A percentile compares a stretch with the other conserved stretches of the same genome.
phyloP scores from a whole-genome alignment of 2,329 filamentous ascomycete species.

The Fusarium napiforme region DNA sequence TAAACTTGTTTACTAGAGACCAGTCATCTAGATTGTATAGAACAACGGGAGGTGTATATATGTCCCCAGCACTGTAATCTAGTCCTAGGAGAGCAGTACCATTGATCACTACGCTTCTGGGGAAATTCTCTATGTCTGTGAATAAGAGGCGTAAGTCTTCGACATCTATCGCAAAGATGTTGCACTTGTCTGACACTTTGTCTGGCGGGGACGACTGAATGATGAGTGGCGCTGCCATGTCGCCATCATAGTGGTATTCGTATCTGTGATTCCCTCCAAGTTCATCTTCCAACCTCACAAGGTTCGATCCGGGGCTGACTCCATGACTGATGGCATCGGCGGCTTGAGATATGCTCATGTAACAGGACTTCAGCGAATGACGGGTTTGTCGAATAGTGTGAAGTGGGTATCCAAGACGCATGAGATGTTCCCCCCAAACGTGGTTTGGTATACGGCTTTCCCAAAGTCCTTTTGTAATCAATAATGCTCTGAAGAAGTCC shows the following conservation, averaged over 20 bases:
- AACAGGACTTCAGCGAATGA: neutral
- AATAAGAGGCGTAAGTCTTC: neutral
- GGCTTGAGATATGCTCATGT: slow-evolving; percentile 1
- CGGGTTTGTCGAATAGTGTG: neutral
- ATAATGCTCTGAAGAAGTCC: slow-evolving; percentile 2
- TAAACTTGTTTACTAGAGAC: neutral
- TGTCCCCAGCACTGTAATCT: no score
- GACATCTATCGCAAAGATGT: neutral
- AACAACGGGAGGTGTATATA: neutral
- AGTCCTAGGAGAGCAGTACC: neutral
- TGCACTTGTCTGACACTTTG: no score
- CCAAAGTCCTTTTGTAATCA: slow-evolving; percentile 10
- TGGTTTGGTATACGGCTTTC: neutral
- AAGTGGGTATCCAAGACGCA: slow-evolving; percentile 5
- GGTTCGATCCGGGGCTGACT: neutral
- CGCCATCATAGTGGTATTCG: neutral
- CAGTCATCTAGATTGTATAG: neutral
- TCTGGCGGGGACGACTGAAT: neutral
- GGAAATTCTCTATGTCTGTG: neutral
- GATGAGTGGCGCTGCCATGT: neutral
- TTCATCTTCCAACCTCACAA: neutral
- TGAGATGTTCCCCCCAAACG: slow-evolving; percentile 6
- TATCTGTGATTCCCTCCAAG: neutral
- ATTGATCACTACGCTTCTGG: neutral
- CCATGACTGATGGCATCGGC: neutral